A percentile compares a stretch with the other conserved stretches of the same genome.
Evolutionary conservation across 2,329 filamentous ascomycete genomes (phyloP).

Genomic region (Aphanoascus verrucosus): DNA sequence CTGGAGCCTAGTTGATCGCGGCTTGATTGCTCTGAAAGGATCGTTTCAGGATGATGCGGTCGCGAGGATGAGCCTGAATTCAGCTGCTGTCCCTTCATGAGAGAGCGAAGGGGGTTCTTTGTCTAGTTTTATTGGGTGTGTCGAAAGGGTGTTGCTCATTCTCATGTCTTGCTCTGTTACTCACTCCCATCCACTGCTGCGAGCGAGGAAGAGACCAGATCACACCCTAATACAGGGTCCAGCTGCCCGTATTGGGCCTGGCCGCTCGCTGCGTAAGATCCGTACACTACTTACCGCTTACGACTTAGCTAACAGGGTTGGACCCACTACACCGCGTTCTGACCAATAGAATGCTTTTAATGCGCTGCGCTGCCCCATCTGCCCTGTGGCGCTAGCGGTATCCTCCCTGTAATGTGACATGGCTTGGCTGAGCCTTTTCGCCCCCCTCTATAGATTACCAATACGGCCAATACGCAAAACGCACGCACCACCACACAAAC

Average conservation of each 20-base stretch:
- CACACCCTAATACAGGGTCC: background rate
- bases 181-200: background rate
- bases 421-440: background rate
- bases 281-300: background rate
- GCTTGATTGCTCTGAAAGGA: background rate
- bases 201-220: background rate
- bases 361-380: background rate
- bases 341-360: background rate
- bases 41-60: conserved; percentile 3
- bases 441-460: background rate
- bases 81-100: background rate
- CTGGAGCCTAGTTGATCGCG: background rate
- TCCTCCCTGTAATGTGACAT: conserved; percentile 1
- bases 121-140: background rate
- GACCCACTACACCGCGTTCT: background rate
- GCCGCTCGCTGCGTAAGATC: background rate
- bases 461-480: background rate
- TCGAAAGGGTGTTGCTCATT: background rate
- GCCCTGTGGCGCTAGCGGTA: conserved; percentile 1
- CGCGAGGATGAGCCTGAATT: background rate
- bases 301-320: background rate
- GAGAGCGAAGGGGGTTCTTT: background rate
- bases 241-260: background rate
- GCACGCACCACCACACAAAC: background rate
- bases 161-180: background rate